Conservation (phyloP, 768 basidiomycete genomes). For the Tubosaeta sp. region DNA sequence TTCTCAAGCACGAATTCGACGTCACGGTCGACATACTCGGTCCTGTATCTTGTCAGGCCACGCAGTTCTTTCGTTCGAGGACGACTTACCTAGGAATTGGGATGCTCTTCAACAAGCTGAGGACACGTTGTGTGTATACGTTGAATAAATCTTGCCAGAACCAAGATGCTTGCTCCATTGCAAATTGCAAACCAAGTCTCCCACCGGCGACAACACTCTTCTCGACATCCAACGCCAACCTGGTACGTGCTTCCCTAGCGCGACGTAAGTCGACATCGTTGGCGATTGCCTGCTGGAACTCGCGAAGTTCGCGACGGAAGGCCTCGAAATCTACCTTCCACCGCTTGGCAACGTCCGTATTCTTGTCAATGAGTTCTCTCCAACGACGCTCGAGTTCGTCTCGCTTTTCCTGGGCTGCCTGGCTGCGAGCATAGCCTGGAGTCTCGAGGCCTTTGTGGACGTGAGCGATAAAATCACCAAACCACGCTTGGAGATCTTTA, state of each 20-base stretch:
- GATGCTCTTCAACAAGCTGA: slow-evolving; percentile 51
- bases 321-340: slow-evolving; percentile 50
- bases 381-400: slow-evolving; percentile 48
- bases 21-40: slow-evolving; percentile 65
- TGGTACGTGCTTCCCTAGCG: slow-evolving; percentile 44
- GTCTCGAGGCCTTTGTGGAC: slow-evolving; percentile 45
- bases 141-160: slow-evolving; percentile 81
- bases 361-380: slow-evolving; percentile 43
- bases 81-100: slow-evolving; percentile 62
- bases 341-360: slow-evolving; percentile 39
- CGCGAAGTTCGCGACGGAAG: slow-evolving; percentile 42
- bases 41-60: slow-evolving; percentile 36
- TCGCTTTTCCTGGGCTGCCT: slow-evolving; percentile 38
- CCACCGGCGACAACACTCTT: slow-evolving; percentile 35
- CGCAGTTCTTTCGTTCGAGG: not conserved
- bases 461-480: slow-evolving; percentile 48
- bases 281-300: slow-evolving; percentile 43
- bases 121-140: slow-evolving; percentile 63
- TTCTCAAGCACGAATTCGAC: slow-evolving; percentile 75
- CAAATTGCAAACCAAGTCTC: slow-evolving; percentile 44
- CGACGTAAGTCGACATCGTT: slow-evolving; percentile 48
- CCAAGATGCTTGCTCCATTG: slow-evolving; percentile 63
- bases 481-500: slow-evolving; percentile 48
- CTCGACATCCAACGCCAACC: slow-evolving; percentile 48
- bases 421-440: slow-evolving; percentile 49